phyloP scores from a whole-genome alignment of 345 rosid species.

The Citrus sp. region DNA sequence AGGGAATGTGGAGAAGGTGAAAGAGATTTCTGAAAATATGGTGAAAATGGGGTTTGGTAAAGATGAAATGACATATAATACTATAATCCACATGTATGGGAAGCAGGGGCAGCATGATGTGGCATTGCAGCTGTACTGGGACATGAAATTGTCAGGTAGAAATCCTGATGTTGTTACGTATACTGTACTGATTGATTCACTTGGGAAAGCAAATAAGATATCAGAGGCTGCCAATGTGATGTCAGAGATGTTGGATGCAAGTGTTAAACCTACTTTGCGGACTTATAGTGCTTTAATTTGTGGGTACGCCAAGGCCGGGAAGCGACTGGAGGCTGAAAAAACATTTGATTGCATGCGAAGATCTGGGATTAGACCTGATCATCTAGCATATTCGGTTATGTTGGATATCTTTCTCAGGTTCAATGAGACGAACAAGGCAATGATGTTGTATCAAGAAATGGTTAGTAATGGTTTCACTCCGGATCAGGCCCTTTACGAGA shows the following conservation, averaged over 20 bases:
- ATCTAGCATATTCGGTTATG: constrained; percentile 83
- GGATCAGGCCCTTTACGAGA: constrained; percentile 51
- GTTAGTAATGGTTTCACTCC: constrained; percentile 53
- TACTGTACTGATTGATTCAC: constrained; percentile 86
- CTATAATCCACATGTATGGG: constrained; percentile 94
- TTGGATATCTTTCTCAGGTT: constrained; percentile 70
- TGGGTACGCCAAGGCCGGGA: constrained; percentile 95
- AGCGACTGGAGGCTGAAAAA: constrained; percentile 68
- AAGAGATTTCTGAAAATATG: constrained; percentile 67
- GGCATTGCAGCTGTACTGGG: constrained; percentile 72
- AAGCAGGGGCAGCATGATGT: constrained; percentile 74
- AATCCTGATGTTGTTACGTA: constrained; percentile 88
- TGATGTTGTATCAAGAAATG: constrained; percentile 65
- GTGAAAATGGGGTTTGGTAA: constrained; percentile 67
- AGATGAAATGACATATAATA: constrained; percentile 91
- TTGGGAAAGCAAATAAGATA: constrained; percentile 78
- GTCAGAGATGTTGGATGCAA: constrained; percentile 88
- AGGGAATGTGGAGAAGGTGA: constrained; percentile 73
- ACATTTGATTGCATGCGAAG: constrained; percentile 72
- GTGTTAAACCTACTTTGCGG: constrained; percentile 78
- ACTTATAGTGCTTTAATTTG: constrained; percentile 94
- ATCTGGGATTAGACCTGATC: constrained; percentile 82
- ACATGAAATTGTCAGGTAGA: constrained; percentile 70
- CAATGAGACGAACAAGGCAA: constrained; percentile 58
- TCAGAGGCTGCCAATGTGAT: constrained; percentile 69